Percentiles rank a stretch among this genome's conserved stretches.
Conservation (phyloP, 768 basidiomycete species). For the Leccinellum luteum region DNA sequence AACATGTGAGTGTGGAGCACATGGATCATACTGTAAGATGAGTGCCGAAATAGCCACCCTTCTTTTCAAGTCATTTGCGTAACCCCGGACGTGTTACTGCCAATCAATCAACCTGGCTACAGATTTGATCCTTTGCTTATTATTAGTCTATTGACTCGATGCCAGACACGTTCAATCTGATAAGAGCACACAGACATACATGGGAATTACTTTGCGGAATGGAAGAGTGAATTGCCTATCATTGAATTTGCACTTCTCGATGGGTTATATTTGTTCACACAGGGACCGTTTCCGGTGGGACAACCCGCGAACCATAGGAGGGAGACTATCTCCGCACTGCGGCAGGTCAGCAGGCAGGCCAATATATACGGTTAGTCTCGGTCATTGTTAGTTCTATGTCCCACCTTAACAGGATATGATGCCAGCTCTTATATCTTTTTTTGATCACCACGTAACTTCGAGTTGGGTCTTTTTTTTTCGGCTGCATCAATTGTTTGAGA, state of each 20-base stretch:
- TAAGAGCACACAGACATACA: neutral
- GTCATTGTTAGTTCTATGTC: neutral
- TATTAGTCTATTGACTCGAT: neutral
- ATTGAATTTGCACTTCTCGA: slow-evolving; percentile 12
- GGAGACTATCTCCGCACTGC: slow-evolving; percentile 22
- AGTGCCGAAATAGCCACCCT: neutral
- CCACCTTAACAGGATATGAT: neutral
- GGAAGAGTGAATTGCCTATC: slow-evolving; percentile 20
- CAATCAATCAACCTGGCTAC: slow-evolving; percentile 12
- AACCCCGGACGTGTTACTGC: slow-evolving; percentile 1
- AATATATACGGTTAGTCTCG: slow-evolving; percentile 14
- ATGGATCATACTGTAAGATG: neutral
- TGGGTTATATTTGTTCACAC: slow-evolving; percentile 3
- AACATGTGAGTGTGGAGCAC: neutral
- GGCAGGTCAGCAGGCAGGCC: slow-evolving; percentile 4
- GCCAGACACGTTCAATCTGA: neutral
- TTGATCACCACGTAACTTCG: neutral
- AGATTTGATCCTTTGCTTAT: neutral
- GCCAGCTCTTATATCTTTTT: neutral
- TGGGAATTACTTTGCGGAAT: slow-evolving; percentile 15
- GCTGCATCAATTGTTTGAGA: neutral
- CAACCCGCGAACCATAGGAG: slow-evolving; percentile 16
- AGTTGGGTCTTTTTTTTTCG: neutral
- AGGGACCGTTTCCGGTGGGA: neutral
- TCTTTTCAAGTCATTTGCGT: slow-evolving; percentile 1